Base-by-base conservation (phyloP, 2,329 filamentous ascomycete genomes). In the Magnaporthiopsis rhizophila region DNA sequence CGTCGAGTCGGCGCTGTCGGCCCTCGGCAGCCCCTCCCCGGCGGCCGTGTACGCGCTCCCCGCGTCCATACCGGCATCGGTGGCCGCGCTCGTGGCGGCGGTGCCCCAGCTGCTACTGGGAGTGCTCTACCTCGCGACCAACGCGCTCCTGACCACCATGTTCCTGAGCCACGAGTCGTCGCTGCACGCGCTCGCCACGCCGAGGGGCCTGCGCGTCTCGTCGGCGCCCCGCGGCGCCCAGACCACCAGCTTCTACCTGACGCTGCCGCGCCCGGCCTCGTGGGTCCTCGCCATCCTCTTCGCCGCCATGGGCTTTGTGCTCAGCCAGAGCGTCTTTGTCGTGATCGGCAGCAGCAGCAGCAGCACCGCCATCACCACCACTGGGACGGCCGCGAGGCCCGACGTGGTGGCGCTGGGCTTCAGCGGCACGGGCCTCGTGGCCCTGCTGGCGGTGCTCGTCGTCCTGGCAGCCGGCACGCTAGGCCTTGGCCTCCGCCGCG, bases 101-200 rank as follows among this genome's bases (percentile, higher is more conserved):
- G 69, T 82, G 13, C 81, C 82, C 1, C 82, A 84, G 12, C 70
- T 84, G 5, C 76, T 83, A 26, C 72, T 83, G 18, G 79, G 75
- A 7, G 64, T 74, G 15, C 74, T 84, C 11, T 85, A 84, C 71
- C 71, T 84, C 38, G 69, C 76, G 13, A 74, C 74, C 60, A 82
- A 84, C 72, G 72, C 77, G 5, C 75, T 83, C 28, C 70, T 84
- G 18, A 80, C 79, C 2, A 72, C 76, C 3, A 82, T 79, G 71
- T 82, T 76, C 69, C 73, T 84, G 56, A 81, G 80, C 1, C 78
- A 82, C 71, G 82, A 85, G 69, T 74, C 81, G 59, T 75, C 79
- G 3, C 76, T 76, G 63, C 82, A 79, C 68, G 77, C 78, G 3
- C 64, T 74, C 1, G 67, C 64, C 62, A 72, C 21, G 66, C 71